phyloP scores from a whole-genome alignment of 345 rosid genomes.

The Corchorus olitorius region DNA sequence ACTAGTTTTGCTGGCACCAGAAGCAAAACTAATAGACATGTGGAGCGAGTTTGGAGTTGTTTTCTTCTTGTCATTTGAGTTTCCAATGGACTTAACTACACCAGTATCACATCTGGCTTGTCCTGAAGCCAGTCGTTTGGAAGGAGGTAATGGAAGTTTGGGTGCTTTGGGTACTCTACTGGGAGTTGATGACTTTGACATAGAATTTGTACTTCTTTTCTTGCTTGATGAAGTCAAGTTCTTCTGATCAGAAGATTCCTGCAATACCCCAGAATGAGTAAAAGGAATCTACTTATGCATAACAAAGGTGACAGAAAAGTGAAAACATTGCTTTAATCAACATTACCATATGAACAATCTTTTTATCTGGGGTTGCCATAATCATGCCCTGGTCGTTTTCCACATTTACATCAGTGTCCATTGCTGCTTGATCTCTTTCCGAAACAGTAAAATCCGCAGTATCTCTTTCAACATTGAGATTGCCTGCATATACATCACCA shows the following conservation, averaged over 20 bases:
- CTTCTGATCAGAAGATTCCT: constrained; percentile 38
- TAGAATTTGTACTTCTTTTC: constrained; percentile 41
- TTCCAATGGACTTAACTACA: constrained; percentile 25
- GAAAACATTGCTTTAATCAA: constrained; percentile 15
- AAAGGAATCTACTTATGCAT: background rate
- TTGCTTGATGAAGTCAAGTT: constrained; percentile 34
- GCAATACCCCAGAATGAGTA: constrained; percentile 20
- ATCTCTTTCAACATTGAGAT: constrained; percentile 18
- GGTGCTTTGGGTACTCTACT: constrained; percentile 34
- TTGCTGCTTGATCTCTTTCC: constrained; percentile 26
- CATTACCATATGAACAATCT: constrained; percentile 41
- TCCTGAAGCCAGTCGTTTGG: constrained; percentile 28
- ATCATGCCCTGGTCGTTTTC: constrained; percentile 29
- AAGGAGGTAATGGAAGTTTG: constrained; percentile 31
- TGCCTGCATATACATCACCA: constrained; percentile 17
- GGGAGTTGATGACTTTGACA: constrained; percentile 32
- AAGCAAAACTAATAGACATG: constrained; percentile 49
- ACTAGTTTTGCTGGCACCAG: constrained; percentile 28
- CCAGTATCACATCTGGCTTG: constrained; percentile 29
- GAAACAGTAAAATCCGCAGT: constrained; percentile 21
- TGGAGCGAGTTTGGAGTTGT: constrained; percentile 37
- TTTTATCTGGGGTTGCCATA: constrained; percentile 28
- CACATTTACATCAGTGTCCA: constrained; percentile 15
- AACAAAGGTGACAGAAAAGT: background rate
- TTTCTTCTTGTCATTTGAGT: constrained; percentile 31